phyloP scores from a whole-genome alignment of 164 flowering plant species.

The Echeveria elegans region DNA sequence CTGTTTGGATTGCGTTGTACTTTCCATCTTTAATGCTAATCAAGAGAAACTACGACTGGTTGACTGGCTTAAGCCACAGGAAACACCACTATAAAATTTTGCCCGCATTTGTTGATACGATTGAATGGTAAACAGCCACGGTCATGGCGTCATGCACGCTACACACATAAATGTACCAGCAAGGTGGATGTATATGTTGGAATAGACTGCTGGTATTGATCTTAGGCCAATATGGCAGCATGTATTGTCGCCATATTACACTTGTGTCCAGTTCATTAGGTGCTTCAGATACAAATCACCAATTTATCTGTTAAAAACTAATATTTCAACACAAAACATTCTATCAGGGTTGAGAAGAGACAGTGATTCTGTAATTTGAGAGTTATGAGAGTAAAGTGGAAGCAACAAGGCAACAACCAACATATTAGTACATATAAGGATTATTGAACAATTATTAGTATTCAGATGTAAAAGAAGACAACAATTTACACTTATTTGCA shows the following conservation, averaged over 20 bases:
- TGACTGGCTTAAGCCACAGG: background rate
- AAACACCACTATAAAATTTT: background rate
- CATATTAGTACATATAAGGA: no score
- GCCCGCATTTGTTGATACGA: background rate
- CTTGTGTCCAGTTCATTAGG: background rate
- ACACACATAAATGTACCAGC: background rate
- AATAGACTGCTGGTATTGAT: no score
- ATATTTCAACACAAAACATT: no score
- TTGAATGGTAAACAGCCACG: background rate
- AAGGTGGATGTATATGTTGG: background rate
- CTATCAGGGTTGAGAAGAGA: no score
- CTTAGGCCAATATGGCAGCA: no score
- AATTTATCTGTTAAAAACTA: no score
- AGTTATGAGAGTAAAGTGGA: no score
- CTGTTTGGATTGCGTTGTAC: background rate
- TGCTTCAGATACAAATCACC: background rate
- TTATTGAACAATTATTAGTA: background rate
- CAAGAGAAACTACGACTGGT: no score
- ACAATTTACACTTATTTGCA: background rate
- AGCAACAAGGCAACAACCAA: no score
- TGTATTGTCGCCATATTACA: no score
- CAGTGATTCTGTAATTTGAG: no score
- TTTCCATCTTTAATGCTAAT: background rate
- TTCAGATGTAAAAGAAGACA: background rate
- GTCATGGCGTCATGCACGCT: no score